Base-by-base conservation (phyloP, 1,139 yeast species). In the Suhomyces coccinellae region DNA sequence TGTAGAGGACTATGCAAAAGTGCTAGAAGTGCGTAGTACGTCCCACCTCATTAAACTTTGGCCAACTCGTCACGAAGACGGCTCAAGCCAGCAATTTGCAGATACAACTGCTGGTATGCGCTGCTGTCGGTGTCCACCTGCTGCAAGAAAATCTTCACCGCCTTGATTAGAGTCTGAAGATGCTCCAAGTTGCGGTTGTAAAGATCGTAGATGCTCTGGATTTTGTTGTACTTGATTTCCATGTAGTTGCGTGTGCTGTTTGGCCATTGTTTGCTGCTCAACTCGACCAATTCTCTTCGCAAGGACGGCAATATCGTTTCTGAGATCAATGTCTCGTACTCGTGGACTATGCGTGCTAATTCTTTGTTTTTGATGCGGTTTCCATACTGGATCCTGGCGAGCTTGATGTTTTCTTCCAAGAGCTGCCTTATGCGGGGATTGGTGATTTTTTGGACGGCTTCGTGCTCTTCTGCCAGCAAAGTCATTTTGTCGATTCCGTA, bases 261-360 rank as follows among this genome's bases (percentile, higher is more conserved):
- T 7, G 46, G 30, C 8, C 32, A 40, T 13, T 40, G 22, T 14
- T 12, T 36, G 37, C 31, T 36, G 30, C 29, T 27, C 32, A 33
- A 34, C 3, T 44, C 48, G 49, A 43, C 62, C 47, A 48, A 43
- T 11, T 64, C 67, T 13, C 44, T 38, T 9, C 73, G 48, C 22
- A 73, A 53, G 11, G 52, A 47, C 0, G 77, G 77, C 7, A 71
- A 41, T n/a, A 71, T 51, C 11, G 55, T 55, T 22, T 48, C 54
- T 7, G 58, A 43, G 1, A 71, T 57, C 16, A 67, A 61, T 17
- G 44, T 40, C 43, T 71, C 73, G 51, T 69, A 72, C 14, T 61
- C 60, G 27, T 57, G 49, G 11, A 68, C 49, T 0, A 67, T 48
- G 17, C 51, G 43, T 8, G 58, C 47, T 11, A 69, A 52, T 43